Conservation (phyloP, 1,284 basidiomycete species). For the Fomitopsis palustris region DNA sequence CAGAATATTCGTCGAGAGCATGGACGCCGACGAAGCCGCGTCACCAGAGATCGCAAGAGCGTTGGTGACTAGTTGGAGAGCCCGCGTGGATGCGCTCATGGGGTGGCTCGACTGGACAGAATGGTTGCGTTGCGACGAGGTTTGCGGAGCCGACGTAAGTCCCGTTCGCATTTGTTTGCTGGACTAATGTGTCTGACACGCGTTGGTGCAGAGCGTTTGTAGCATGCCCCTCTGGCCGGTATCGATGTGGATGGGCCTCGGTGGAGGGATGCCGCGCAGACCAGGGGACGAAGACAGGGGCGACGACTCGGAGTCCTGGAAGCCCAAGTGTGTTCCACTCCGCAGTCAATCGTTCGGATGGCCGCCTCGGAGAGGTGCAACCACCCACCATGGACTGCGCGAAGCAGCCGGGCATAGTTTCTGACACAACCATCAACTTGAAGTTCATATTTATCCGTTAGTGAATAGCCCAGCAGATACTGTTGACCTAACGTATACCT, state of each 20-base stretch:
- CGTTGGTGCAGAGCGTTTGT: conserved; percentile 1
- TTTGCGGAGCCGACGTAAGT: conserved; percentile 6
- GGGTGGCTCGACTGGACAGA: conserved; percentile 10
- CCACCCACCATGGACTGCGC: not conserved
- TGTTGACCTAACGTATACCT: not conserved
- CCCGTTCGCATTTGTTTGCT: not conserved
- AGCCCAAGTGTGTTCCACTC: conserved; percentile 2
- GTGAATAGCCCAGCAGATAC: too few relatives aligned
- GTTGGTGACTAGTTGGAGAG: not conserved
- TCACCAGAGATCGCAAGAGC: not conserved
- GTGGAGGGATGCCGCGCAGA: not conserved
- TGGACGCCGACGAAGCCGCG: conserved; percentile 5
- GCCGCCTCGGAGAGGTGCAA: not conserved
- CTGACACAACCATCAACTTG: not conserved
- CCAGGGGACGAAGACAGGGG: not conserved
- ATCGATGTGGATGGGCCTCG: not conserved
- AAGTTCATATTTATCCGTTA: not conserved
- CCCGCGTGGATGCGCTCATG: conserved; percentile 6
- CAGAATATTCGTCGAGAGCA: conserved; percentile 8
- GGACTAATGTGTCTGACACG: not conserved
- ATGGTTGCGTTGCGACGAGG: conserved; percentile 7
- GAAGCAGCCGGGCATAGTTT: not conserved
- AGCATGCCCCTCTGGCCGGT: conserved; percentile 7
- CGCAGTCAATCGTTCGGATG: not conserved
- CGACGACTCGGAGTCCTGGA: not conserved